A percentile compares a stretch with the other conserved stretches of the same genome.
These are phyloP conservation scores for Pedinophyceae sp. DNA, from an alignment of 139 green algal genomes.

Conservation along the genomic window DNA sequence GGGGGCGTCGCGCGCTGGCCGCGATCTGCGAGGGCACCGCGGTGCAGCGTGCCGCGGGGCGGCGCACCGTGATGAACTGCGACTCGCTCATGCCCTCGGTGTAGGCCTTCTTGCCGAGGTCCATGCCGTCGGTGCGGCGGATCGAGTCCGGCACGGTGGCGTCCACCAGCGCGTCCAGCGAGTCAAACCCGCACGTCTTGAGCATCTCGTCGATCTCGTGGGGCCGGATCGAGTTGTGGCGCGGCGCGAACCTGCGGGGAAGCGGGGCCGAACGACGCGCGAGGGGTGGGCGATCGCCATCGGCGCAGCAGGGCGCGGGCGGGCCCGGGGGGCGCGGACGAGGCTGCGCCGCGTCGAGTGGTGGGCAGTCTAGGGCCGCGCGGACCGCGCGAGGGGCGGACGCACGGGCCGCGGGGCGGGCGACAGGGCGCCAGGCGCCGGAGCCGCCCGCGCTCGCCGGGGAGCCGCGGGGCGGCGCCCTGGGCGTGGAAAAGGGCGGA, in stretches of 20 bases:
- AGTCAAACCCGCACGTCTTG: conserved; percentile 55
- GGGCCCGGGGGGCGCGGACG: not conserved
- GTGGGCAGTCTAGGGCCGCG: not conserved
- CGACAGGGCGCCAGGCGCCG: too few relatives aligned
- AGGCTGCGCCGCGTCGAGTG: not conserved
- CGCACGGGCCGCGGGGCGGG: too few relatives aligned
- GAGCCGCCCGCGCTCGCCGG: too few relatives aligned
- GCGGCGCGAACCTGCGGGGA: conserved; percentile 86
- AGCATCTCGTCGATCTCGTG: conserved; percentile 75
- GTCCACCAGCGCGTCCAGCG: conserved; percentile 74
- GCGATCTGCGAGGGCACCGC: too few relatives aligned
- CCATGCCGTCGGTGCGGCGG: conserved; percentile 51
- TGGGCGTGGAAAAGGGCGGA: too few relatives aligned
- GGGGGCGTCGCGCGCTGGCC: too few relatives aligned
- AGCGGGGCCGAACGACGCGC: too few relatives aligned
- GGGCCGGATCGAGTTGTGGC: conserved; percentile 80
- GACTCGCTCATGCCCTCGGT: conserved; percentile 68
- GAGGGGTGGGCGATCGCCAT: not conserved
- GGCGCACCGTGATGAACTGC: conserved; percentile 49
- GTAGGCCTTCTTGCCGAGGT: conserved; percentile 73
- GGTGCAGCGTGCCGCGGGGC: too few relatives aligned
- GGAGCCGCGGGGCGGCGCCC: too few relatives aligned
- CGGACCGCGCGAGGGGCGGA: too few relatives aligned
- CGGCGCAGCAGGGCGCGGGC: not conserved
- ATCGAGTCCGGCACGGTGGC: conserved; percentile 89